Base-by-base conservation (phyloP, 2,329 filamentous ascomycete species). In the Pestalotiopsis sp. region DNA sequence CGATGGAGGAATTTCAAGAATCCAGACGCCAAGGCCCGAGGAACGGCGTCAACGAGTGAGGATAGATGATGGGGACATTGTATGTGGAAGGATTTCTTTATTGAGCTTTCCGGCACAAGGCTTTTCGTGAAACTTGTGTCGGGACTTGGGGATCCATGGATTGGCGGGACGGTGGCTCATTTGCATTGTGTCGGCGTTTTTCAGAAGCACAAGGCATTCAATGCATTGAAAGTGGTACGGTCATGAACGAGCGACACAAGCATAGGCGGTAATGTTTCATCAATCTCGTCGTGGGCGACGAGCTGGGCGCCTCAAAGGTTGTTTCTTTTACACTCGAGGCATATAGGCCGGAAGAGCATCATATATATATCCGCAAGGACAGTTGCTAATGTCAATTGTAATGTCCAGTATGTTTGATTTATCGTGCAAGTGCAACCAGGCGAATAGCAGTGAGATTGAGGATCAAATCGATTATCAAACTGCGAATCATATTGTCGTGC, bases 1-100 rank as follows among this genome's bases (percentile, higher is more conserved):
- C 85, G 75, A 82, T 82, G 76, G 83, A 85, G 70, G 83, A 85
- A 40, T 78, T 82, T 68, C 79, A 78, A 64, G 76, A 75, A 26
- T 67, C 71, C 13, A 40, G 55, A 30, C 52, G 39, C 9, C 38
- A 44, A 63, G 13, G n/a, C 39, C 60, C 60, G 17, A 63, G 14
- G 2, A 52, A 63, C 48, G 40, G 24, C 48, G 60, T 22, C 10
- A 63, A 20, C 7, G 40, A 48, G 38, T 63, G 22, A 63, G 5
- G 9, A 17, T 13, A 30, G n/a, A n/a, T 20, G 17, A 17, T 6
- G 24, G 9, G 22, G 17, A 35, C 14, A 14, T 39, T 6, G 13
- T 39, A 13, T n/a, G 7, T 7, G 17, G 17, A 52, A 35, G 30
- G 30, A 9, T 35, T 9, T 9, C 6, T 35, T 35, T 35, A 35